Base-by-base conservation (phyloP, 2,329 filamentous ascomycete species). In the Ophiocordyceps camponoti-rufipedis region DNA sequence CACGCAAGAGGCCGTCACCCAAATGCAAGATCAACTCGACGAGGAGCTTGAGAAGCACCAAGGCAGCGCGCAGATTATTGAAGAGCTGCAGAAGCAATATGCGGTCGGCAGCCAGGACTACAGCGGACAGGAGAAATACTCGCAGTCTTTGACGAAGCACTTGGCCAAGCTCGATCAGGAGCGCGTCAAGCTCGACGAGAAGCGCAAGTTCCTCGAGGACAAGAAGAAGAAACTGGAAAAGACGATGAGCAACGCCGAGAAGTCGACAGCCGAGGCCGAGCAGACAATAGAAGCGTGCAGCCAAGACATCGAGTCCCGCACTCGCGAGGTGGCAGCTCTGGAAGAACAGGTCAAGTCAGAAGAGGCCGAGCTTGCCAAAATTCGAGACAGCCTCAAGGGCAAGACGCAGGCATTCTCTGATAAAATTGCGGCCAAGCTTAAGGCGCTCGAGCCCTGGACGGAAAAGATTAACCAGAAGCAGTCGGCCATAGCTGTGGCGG, bases 211-310 rank as follows among this genome's bases (percentile, higher is more conserved):
- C 62, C 66, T 98, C 52, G 70, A 75, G 2, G 82, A 81, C 56
- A 98, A 98, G 67, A 81, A 85, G 55, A 94, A 91, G 68, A 98
- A 98, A 65, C 73, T 94, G 13, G 86, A 96, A 52, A 96, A 94
- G 66, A 75, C 82, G 0, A 84, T 91, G 49, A 71, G 78, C 46
- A 82, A 80, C 42, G 85, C 85, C 48, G 84, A 85, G 50, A 79
- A 81, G 47, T 78, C 82, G 6, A 75, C 78, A 1, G 72, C 75
- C 1, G 86, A 93, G 54, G 83, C 87, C 4, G 74, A 80, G 35
- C 80, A 82, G 50, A 77, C 85, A 9, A 82, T 91, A 11, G 78
- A 84, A 56, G 81, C 88, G 52, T 87, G 85, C 54, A 67, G 71
- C 8, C 72, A 80, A 47, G 87, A 95, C 51, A 83, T 96, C 41